Percentiles rank a stretch among this genome's conserved stretches.
Evolutionary conservation across 345 rosid species (phyloP).

Genomic region (Noccaea caerulescens): DNA sequence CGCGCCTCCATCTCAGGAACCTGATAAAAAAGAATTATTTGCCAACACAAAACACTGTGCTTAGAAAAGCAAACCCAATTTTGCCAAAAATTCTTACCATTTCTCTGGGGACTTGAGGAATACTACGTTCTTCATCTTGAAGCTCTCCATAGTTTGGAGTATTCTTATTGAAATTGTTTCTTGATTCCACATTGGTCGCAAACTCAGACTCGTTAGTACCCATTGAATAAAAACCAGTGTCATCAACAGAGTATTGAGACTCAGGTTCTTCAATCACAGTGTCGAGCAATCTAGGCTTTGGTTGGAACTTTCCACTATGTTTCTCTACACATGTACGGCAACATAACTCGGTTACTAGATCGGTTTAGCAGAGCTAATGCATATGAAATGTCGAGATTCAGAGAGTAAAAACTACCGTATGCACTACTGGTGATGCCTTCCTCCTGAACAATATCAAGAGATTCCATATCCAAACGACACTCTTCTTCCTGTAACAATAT

Average conservation of each 20-base stretch:
- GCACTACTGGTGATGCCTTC: conserved; percentile 40
- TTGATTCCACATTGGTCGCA: conserved; percentile 40
- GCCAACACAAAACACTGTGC: background rate
- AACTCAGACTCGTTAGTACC: conserved; percentile 38
- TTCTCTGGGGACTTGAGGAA: conserved; percentile 41
- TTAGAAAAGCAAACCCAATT: background rate
- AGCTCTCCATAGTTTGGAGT: conserved; percentile 6
- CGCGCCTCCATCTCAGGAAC: conserved; percentile 26
- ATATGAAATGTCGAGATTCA: conserved; percentile 1
- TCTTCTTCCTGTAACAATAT: conserved; percentile 43
- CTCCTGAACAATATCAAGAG: conserved; percentile 47
- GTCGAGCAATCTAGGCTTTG: conserved; percentile 52
- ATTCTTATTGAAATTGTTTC: conserved; percentile 17
- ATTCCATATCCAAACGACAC: conserved; percentile 46
- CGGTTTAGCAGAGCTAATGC: background rate
- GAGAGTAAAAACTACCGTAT: conserved; percentile 30
- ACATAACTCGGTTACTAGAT: background rate
- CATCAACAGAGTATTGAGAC: conserved; percentile 46
- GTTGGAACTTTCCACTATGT: conserved; percentile 50
- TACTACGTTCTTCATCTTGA: conserved; percentile 36
- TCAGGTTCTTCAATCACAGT: conserved; percentile 42
- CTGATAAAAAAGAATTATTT: conserved; percentile 7
- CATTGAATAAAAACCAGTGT: conserved; percentile 25
- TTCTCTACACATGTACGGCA: conserved; percentile 37
- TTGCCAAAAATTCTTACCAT: conserved; percentile 43